Evolutionary conservation across 2,329 filamentous ascomycete genomes (phyloP), one percentile per base, ranked within the genome.

Genomic region (Penicillium sp.): DNA sequence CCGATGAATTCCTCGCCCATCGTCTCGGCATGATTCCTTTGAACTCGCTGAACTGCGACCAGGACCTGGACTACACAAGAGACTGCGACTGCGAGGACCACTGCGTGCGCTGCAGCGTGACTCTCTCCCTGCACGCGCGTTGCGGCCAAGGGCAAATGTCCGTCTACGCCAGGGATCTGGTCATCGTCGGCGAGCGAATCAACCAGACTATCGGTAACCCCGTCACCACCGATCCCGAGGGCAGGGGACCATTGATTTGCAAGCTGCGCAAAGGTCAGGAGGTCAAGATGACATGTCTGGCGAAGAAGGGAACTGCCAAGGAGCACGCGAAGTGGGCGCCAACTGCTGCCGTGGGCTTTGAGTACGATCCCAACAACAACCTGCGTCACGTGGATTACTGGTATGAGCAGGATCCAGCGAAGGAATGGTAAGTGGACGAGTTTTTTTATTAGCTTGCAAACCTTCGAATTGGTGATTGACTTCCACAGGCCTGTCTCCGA

Each of bases 261-360:
- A 97, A 97, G 80, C 78, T 99, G 69, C 83, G 93, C 54, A 88
- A 88, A 68, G 91, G 89, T 2, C 94, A 99, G 76, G 92, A 96
- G 74, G 78, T 99, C 56, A 88, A 91, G 72, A 84, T 99, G 69
- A 89, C 85, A 57, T 97, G 93, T 71, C 89, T 97, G 61, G 94
- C 93, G 47, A 97, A 96, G 81, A 97, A 97, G 81, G 94, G 94
- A 1, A 97, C 97, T 61, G 92, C 93, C 36, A 99, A 99, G 80
- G 94, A 99, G 74, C 94, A 99, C 75, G 90, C 94, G 9, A 99
- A 99, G 75, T 99, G 94, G 94, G 89, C 91, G 67, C 92, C 94
- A 2, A 93, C 90, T 34, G 84, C 92, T 39, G 94, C 94, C 3
- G 87, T 99, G 39, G 92, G 91, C 22, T 99, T 99, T 71, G 94